phyloP scores from a whole-genome alignment of 305 asterid genomes.

The Ilex paraguariensis region DNA sequence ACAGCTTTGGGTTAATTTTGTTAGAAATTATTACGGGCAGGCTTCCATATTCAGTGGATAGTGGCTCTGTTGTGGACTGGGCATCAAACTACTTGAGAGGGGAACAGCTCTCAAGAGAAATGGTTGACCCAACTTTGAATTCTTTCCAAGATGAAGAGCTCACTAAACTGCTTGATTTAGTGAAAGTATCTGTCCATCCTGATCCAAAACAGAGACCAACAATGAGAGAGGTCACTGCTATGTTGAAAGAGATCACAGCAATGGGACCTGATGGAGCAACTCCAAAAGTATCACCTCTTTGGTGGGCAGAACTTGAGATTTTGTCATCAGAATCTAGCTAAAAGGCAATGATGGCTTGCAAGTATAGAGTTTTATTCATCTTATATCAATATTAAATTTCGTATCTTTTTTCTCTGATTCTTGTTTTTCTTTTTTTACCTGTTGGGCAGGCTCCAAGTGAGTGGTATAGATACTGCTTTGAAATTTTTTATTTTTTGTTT shows the following conservation, averaged over 20 bases:
- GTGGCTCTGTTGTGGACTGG: constrained; percentile 24
- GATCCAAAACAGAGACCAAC: constrained; percentile 28
- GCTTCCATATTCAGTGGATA: constrained; percentile 18
- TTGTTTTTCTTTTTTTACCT: no score
- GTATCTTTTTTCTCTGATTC: no score
- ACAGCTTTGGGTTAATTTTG: constrained; percentile 32
- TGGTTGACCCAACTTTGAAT: constrained; percentile 35
- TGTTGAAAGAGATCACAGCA: constrained; percentile 28
- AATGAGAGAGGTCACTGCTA: constrained; percentile 28
- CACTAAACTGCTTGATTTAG: constrained; percentile 19
- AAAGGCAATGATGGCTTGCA: not conserved
- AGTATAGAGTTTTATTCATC: no score
- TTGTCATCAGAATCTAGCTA: constrained; percentile 26
- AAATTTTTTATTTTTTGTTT: constrained; percentile 3
- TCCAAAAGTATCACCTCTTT: constrained; percentile 40
- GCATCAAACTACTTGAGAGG: constrained; percentile 21
- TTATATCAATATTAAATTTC: no score
- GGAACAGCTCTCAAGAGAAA: constrained; percentile 15
- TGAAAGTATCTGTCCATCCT: constrained; percentile 24
- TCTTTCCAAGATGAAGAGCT: constrained; percentile 26
- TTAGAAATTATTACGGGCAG: constrained; percentile 36
- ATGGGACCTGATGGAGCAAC: constrained; percentile 38
- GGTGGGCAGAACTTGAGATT: constrained; percentile 52
- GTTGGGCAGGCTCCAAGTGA: constrained; percentile 1
- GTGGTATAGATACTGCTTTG: constrained; percentile 15